phyloP scores from a whole-genome alignment of 805 yeast genomes.

The Komagataella pseudopastoris region DNA sequence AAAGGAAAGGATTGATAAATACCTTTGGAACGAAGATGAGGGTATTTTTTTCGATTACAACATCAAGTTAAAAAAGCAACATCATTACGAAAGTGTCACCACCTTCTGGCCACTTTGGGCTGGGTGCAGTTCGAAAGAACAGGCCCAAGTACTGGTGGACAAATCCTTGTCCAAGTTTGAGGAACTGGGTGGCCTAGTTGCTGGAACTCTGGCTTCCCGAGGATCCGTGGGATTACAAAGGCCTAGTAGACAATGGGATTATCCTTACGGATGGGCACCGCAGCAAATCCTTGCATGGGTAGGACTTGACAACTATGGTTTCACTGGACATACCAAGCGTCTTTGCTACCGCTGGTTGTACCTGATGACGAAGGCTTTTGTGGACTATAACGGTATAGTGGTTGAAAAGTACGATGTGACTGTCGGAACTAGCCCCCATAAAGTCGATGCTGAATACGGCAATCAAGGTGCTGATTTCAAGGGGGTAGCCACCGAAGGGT shows the following conservation, averaged over 20 bases:
- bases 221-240: conserved; percentile 56
- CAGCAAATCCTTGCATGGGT: conserved; percentile 93
- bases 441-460: conserved; percentile 92
- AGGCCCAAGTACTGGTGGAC: conserved; percentile 50
- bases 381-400: conserved; percentile 85
- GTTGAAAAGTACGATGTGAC: conserved; percentile 93
- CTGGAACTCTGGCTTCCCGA: conserved; percentile 66
- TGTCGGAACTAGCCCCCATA: conserved; percentile 70
- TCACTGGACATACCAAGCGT: conserved; percentile 46
- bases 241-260: conserved; percentile 97
- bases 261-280: conserved; percentile 98
- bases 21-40: conserved; percentile 72
- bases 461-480: conserved; percentile 89
- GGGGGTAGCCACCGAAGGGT: conserved; percentile 92
- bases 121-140: conserved; percentile 47
- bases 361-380: conserved; percentile 80
- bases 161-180: conserved; percentile 60
- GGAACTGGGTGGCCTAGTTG: conserved; percentile 76
- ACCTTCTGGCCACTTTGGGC: conserved; percentile 92
- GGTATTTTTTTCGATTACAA: conserved; percentile 82
- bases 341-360: conserved; percentile 81
- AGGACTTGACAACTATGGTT: conserved; percentile 68
- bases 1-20: conserved; percentile 41
- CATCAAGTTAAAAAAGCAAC: conserved; percentile 37
- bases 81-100: conserved; percentile 74